These are phyloP conservation scores for Paracorniculantispora psalliotae DNA, from an alignment of 2,329 filamentous ascomycete genomes.

Conservation along the genomic window DNA sequence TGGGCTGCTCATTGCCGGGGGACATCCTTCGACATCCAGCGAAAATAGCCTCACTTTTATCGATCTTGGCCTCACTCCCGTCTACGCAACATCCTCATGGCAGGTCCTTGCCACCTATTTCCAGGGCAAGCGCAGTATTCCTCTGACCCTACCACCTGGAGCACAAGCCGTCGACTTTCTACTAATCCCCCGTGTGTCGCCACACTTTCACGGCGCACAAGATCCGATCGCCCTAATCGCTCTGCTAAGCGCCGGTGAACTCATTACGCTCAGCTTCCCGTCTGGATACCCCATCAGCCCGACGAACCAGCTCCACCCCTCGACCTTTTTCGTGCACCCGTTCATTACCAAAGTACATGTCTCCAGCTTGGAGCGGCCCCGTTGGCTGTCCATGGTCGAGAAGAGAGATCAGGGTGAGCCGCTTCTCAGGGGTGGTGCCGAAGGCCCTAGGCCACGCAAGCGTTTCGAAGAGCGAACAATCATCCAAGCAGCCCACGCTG, in stretches of 20 bases:
- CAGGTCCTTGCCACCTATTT: constrained; percentile 75
- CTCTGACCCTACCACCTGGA: constrained; percentile 70
- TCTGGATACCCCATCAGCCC: constrained; percentile 86
- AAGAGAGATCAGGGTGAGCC: constrained; percentile 71
- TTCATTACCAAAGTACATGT: constrained; percentile 72
- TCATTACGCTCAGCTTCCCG: constrained; percentile 87
- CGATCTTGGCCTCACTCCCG: constrained; percentile 81
- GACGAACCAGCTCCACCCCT: constrained; percentile 88
- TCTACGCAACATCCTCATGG: constrained; percentile 90
- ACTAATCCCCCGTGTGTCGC: constrained; percentile 74
- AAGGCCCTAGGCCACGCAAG: constrained; percentile 63
- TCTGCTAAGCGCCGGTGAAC: constrained; percentile 77
- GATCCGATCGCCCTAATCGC: constrained; percentile 84
- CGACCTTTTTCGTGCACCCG: constrained; percentile 81
- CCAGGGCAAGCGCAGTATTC: constrained; percentile 65
- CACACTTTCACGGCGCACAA: constrained; percentile 81
- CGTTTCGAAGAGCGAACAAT: constrained; percentile 80
- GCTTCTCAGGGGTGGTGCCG: constrained; percentile 73
- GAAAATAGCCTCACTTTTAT: constrained; percentile 81
- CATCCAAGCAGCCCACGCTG: constrained; percentile 80
- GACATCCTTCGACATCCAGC: constrained; percentile 60
- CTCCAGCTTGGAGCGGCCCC: constrained; percentile 68
- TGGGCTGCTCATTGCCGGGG: constrained; percentile 79
- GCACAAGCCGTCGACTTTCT: constrained; percentile 77
- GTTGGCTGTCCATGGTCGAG: constrained; percentile 91